phyloP scores from a whole-genome alignment of 2,329 filamentous ascomycete species.

The Tolypocladium paradoxum region DNA sequence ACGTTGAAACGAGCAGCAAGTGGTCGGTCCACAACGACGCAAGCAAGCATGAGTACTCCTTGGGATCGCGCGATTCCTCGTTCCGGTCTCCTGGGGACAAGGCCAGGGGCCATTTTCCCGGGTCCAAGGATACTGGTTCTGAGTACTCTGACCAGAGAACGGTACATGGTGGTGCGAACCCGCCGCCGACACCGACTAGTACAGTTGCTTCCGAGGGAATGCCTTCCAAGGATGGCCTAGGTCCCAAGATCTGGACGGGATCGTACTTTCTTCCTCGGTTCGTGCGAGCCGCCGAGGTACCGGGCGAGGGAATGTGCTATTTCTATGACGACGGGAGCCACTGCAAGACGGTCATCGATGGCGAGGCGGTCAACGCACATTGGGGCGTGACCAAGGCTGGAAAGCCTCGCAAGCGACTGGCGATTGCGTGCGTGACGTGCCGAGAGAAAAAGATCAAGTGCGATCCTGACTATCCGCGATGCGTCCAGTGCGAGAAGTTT shows the following conservation, averaged over 20 bases:
- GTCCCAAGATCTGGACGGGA: constrained; percentile 60
- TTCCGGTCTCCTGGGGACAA: constrained; percentile 23
- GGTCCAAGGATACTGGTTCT: constrained; percentile 19
- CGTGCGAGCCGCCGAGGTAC: constrained; percentile 53
- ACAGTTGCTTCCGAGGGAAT: constrained; percentile 27
- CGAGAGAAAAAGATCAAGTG: constrained; percentile 98
- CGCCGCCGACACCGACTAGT: constrained; percentile 16
- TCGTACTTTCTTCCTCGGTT: constrained; percentile 58
- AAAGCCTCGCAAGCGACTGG: constrained; percentile 81
- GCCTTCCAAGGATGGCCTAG: constrained; percentile 47
- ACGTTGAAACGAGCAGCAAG: constrained; percentile 21
- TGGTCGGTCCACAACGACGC: constrained; percentile 30
- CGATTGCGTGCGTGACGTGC: constrained; percentile 87
- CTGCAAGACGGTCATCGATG: constrained; percentile 75
- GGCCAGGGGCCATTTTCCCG: constrained; percentile 25
- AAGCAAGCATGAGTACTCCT: constrained; percentile 33
- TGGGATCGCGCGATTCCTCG: constrained; percentile 28
- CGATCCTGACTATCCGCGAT: constrained; percentile 77
- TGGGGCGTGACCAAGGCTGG: constrained; percentile 94
- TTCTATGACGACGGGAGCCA: constrained; percentile 78
- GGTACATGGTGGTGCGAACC: constrained; percentile 13
- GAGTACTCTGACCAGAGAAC: constrained; percentile 16
- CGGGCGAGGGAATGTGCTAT: constrained; percentile 72
- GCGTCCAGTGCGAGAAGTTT: constrained; percentile 86
- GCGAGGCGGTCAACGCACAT: constrained; percentile 76